A percentile compares a stretch with the other conserved stretches of the same genome.
These are phyloP conservation scores for Adansonia gregorii DNA, from an alignment of 441 rosid species.

Conservation along the genomic window DNA sequence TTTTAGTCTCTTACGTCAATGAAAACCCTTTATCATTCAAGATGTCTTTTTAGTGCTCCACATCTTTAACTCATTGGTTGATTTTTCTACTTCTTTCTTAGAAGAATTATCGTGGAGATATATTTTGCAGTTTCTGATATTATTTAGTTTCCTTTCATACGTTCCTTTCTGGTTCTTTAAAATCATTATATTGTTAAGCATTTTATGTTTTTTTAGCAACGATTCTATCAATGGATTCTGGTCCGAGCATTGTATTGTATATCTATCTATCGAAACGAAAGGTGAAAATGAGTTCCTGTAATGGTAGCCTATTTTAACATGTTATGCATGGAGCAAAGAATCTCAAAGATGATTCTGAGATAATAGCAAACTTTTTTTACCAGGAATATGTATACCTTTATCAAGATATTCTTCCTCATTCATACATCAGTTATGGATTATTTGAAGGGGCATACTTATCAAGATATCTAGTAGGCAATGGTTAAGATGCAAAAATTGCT, in stretches of 20 bases:
- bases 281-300: not conserved
- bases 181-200: not conserved
- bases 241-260: not conserved
- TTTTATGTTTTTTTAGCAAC: not conserved
- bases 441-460: not conserved
- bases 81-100: not conserved
- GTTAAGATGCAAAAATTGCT: slow-evolving; percentile 4
- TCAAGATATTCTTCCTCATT: not conserved
- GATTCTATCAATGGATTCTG: not conserved
- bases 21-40: not conserved
- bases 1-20: not conserved
- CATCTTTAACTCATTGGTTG: not conserved
- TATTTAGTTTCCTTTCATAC: not conserved
- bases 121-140: not conserved
- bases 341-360: not conserved
- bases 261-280: not conserved
- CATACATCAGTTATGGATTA: not conserved
- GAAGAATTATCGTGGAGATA: not conserved
- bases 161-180: not conserved
- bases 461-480: not conserved
- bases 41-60: not conserved
- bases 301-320: not conserved
- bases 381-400: not conserved
- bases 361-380: not conserved
- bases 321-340: not conserved